A percentile compares a stretch with the other conserved stretches of the same genome.
Evolutionary conservation across 805 yeast species (phyloP).

Genomic region (Candida silvicultrix): DNA sequence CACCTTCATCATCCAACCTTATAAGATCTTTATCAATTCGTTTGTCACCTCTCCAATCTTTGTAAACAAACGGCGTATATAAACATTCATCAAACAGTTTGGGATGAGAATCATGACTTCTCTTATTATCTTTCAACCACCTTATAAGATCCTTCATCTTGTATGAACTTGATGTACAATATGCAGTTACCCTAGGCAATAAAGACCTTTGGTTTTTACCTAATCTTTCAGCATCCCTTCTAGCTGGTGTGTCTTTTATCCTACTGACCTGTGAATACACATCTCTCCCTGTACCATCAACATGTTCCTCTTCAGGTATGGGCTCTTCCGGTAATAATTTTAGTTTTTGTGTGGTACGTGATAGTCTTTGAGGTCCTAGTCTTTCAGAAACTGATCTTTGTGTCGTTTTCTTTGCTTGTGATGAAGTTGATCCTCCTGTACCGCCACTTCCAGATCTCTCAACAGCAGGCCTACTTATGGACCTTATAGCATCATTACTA

Average conservation of each 20-base stretch:
- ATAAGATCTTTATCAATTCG: slow-evolving; percentile 43
- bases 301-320: slow-evolving; percentile 15
- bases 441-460: neutral
- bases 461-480: too few relatives aligned
- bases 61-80: slow-evolving; percentile 81
- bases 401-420: neutral
- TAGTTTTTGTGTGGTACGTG: slow-evolving; percentile 68
- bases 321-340: slow-evolving; percentile 64
- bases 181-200: slow-evolving; percentile 91
- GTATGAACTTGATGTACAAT: slow-evolving; percentile 92
- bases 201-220: slow-evolving; percentile 72
- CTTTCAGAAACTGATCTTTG: slow-evolving; percentile 20
- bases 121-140: slow-evolving; percentile 77
- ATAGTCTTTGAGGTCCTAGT: slow-evolving; percentile 68
- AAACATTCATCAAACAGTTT: slow-evolving; percentile 91
- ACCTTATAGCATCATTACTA: too few relatives aligned
- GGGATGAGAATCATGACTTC: slow-evolving; percentile 73
- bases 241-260: slow-evolving; percentile 81
- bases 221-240: slow-evolving; percentile 88
- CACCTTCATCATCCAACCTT: slow-evolving; percentile 88
- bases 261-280: slow-evolving; percentile 80
- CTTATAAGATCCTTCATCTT: slow-evolving; percentile 79
- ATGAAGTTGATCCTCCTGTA: neutral
- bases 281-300: slow-evolving; percentile 26
- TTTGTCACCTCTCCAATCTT: slow-evolving; percentile 65